phyloP scores from a whole-genome alignment of 2,329 filamentous ascomycete species.

The Calonectria leucothoes region DNA sequence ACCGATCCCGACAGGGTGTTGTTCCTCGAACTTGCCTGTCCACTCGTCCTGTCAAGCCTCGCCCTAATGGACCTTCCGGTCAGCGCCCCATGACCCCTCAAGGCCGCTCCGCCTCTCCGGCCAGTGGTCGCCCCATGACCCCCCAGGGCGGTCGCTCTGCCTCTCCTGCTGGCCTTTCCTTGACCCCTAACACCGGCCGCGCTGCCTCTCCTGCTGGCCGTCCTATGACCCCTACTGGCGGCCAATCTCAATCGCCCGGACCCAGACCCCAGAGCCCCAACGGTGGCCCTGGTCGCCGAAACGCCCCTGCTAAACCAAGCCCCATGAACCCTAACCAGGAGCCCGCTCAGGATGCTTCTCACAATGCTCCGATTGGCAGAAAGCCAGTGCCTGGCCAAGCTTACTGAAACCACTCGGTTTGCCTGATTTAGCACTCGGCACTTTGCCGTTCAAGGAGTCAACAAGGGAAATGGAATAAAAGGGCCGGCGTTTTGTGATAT shows the following conservation, averaged over 20 bases:
- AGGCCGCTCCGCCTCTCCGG: constrained; percentile 12
- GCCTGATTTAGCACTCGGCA: constrained; percentile 28
- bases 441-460: constrained; percentile 28
- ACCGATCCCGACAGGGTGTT: constrained; percentile 92
- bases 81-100: constrained; percentile 37
- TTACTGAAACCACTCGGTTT: constrained; percentile 46
- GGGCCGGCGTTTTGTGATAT: constrained; percentile 46
- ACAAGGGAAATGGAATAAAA: constrained; percentile 38
- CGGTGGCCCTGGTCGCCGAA: constrained; percentile 53
- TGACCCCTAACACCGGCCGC: constrained; percentile 46
- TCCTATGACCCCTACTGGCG: constrained; percentile 35
- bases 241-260: constrained; percentile 40
- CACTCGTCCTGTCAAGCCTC: constrained; percentile 89
- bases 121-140: constrained; percentile 51
- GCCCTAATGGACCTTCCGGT: constrained; percentile 58
- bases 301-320: constrained; percentile 58
- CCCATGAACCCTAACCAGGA: constrained; percentile 58
- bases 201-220: constrained; percentile 49
- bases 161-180: constrained; percentile 47
- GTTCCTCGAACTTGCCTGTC: constrained; percentile 94
- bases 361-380: constrained; percentile 58
- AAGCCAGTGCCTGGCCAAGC: constrained; percentile 70
- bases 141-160: constrained; percentile 53
- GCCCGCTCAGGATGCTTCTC: constrained; percentile 46
- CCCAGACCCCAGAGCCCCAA: constrained; percentile 55